phyloP scores from a whole-genome alignment of 2,329 filamentous ascomycete species.

The Cladorrhinum sp. region DNA sequence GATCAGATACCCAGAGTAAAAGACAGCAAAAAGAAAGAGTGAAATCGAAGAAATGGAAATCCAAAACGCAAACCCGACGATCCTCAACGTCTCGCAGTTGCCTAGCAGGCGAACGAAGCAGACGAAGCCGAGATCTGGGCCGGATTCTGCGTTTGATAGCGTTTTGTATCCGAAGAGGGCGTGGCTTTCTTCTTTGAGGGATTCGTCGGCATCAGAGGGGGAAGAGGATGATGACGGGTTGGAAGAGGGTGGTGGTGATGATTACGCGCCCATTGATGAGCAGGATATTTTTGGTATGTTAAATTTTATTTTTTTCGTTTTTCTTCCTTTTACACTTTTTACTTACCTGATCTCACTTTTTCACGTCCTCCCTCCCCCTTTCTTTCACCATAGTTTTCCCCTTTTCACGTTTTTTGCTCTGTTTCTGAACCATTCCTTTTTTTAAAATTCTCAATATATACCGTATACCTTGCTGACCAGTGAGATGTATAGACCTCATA shows the following conservation, averaged over 20 bases:
- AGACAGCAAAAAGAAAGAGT: no score
- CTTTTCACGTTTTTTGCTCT: no score
- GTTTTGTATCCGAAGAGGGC: conserved; percentile 46
- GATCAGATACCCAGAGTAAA: no score
- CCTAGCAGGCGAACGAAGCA: conserved; percentile 68
- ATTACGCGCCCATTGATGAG: conserved; percentile 75
- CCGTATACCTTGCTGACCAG: no score
- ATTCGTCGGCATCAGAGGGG: conserved; percentile 33
- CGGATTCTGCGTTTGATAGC: conserved; percentile 47
- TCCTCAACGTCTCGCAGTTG: conserved; percentile 83
- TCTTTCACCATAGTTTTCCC: no score
- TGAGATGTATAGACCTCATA: conserved; percentile 71
- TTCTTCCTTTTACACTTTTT: not conserved
- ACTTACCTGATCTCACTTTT: not conserved
- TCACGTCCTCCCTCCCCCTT: no score
- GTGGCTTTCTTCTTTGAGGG: conserved; percentile 37
- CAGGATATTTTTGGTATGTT: conserved; percentile 87
- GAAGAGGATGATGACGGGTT: conserved; percentile 36
- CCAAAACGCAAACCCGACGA: conserved; percentile 88
- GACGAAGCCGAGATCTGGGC: conserved; percentile 45
- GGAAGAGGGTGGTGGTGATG: conserved; percentile 45
- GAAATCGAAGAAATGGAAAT: no score
- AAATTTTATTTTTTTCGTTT: not conserved
- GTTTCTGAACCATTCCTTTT: no score
- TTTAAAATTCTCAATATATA: no score